Evolutionary conservation across 768 basidiomycete genomes (phyloP).

Genomic region (Lactarius sanguifluus): DNA sequence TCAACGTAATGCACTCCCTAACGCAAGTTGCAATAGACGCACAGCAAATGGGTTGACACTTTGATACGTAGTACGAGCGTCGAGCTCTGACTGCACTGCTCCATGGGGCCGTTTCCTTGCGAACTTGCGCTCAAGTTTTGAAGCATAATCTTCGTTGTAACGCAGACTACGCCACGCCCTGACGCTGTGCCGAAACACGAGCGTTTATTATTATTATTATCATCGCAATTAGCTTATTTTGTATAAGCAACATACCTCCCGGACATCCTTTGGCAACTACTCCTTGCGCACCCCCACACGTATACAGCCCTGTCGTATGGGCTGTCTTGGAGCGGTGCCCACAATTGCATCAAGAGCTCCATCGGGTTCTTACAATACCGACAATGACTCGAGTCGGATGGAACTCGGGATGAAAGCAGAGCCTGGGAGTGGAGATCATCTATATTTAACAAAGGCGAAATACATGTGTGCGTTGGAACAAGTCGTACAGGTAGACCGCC

Average conservation of each 20-base stretch:
- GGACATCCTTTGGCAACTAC: conserved; percentile 68
- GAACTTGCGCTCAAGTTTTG: conserved; percentile 61
- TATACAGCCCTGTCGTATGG: conserved; percentile 84
- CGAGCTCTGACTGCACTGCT: conserved; percentile 38
- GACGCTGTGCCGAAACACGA: conserved; percentile 48
- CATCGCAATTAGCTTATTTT: neutral
- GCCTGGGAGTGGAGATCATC: conserved; percentile 49
- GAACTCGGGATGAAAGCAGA: conserved; percentile 63
- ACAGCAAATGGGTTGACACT: conserved; percentile 72
- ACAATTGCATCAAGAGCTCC: conserved; percentile 84
- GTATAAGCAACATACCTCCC: conserved; percentile 61
- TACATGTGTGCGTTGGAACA: conserved; percentile 50
- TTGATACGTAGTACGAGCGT: conserved; percentile 35
- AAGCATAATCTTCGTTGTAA: conserved; percentile 72
- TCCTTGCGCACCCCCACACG: conserved; percentile 76
- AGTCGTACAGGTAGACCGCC: conserved; percentile 87
- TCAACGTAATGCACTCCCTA: neutral
- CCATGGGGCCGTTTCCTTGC: conserved; percentile 41
- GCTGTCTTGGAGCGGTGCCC: conserved; percentile 87
- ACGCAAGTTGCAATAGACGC: conserved; percentile 31
- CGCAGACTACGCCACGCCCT: conserved; percentile 80
- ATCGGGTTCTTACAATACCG: conserved; percentile 67
- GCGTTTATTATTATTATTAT: neutral
- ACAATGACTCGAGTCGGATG: conserved; percentile 66
- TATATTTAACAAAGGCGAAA: conserved; percentile 42